A percentile compares a stretch with the other conserved stretches of the same genome.
phyloP scores from a whole-genome alignment of 192 early-diverging fungal genomes.

The Pilaira anomala region DNA sequence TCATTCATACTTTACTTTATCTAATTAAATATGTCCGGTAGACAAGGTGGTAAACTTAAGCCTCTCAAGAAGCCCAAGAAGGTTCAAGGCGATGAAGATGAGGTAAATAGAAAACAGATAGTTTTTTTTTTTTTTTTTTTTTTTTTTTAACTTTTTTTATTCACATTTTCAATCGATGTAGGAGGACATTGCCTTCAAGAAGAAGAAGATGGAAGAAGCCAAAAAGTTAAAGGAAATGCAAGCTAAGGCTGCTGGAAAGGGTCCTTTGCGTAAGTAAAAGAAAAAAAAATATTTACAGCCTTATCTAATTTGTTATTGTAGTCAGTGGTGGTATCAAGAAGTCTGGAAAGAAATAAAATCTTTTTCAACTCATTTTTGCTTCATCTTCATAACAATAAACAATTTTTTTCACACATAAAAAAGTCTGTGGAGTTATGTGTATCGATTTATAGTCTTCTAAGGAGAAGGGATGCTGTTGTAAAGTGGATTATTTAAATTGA shows the following conservation, averaged over 20 bases:
- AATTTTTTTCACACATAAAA: too few relatives aligned
- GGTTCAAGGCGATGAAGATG: constrained; percentile 63
- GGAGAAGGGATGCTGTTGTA: too few relatives aligned
- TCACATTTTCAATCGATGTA: constrained; percentile 14
- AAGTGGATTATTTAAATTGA: too few relatives aligned
- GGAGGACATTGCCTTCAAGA: constrained; percentile 75
- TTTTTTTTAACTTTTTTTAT: not conserved
- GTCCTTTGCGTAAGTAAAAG: constrained; percentile 53
- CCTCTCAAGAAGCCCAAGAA: constrained; percentile 87
- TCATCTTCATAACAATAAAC: not conserved
- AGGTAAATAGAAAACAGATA: constrained; percentile 7
- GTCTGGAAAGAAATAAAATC: constrained; percentile 68
- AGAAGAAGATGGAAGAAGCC: constrained; percentile 75
- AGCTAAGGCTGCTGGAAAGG: constrained; percentile 61
- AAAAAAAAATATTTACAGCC: not conserved
- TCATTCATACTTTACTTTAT: constrained; percentile 10
- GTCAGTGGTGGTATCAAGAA: constrained; percentile 73
- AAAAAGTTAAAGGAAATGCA: constrained; percentile 76
- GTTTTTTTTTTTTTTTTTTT: not conserved
- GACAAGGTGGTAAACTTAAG: constrained; percentile 83
- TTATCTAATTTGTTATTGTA: constrained; percentile 23
- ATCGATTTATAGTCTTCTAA: too few relatives aligned
- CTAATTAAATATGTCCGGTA: constrained; percentile 48
- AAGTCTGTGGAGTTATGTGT: too few relatives aligned
- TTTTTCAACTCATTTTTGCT: not conserved